Conservation (phyloP, 2,329 filamentous ascomycete species). For the Podosphaera fusca region DNA sequence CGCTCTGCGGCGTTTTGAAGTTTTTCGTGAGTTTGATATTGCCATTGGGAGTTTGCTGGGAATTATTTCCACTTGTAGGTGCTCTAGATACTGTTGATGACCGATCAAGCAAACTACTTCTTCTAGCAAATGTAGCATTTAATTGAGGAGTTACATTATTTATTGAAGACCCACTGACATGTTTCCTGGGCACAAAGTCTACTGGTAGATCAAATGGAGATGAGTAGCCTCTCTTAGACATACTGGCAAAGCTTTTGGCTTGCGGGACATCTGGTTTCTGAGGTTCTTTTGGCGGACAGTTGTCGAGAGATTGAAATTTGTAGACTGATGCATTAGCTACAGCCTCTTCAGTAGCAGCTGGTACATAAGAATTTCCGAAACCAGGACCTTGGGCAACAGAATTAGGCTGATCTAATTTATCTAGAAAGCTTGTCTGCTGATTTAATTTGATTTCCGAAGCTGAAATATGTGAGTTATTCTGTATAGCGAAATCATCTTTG, state of each 20-base stretch:
- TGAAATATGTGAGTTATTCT: conserved; percentile 11
- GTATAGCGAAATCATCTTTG: conserved; percentile 9
- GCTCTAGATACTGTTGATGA: conserved; percentile 3
- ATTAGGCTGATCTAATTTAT: conserved; percentile 1
- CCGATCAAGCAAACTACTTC: conserved; percentile 10
- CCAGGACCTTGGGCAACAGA: not conserved
- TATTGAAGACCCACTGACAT: conserved; percentile 28
- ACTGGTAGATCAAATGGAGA: conserved; percentile 91
- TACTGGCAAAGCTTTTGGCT: conserved; percentile 70
- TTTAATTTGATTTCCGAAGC: conserved; percentile 13
- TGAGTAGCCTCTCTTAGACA: conserved; percentile 73
- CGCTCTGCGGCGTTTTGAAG: conserved; percentile 20
- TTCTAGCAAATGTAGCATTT: conserved; percentile 11
- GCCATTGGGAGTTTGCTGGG: not conserved
- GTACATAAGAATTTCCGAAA: conserved; percentile 8
- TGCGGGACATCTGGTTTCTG: conserved; percentile 25
- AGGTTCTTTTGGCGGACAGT: conserved; percentile 13
- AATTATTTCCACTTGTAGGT: conserved; percentile 1
- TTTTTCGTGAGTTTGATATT: conserved; percentile 3
- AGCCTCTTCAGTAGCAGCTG: conserved; percentile 2
- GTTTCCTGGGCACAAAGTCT: conserved; percentile 52
- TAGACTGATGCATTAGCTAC: conserved; percentile 5
- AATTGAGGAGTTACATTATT: conserved; percentile 5
- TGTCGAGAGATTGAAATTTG: conserved; percentile 7
- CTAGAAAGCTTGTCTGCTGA: conserved; percentile 12